Evolutionary conservation across 1,284 basidiomycete genomes (phyloP), one percentile per base, ranked within the genome.

Genomic region (Irpex lacteus): DNA sequence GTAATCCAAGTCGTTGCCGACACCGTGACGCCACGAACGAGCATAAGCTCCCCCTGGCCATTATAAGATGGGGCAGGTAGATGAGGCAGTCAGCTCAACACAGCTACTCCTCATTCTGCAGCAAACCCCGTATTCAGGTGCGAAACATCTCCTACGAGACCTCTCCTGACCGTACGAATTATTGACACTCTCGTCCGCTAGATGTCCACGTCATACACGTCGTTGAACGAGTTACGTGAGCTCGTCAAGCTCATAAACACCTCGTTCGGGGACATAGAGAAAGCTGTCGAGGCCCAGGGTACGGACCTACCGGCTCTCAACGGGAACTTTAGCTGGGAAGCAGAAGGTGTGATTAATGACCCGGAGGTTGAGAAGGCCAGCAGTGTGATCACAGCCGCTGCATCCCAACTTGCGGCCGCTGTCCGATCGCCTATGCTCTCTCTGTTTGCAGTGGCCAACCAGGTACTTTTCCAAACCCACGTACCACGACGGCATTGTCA

Each of bases 401-500:
- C 69, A 11, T 60, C 58, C 2, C 69, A 70, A 61, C 65, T 70
- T 8, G 60, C 67, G 21, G 63, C 62, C 4, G 21, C 68, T 8
- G 68, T 66, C 5, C 65, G 67, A 4, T 49, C 64, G 4, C 67
- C 69, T 15, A 53, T 47, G n/a, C 63, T 66, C 18, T 59, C 63
- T 36, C n/a, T 50, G 32, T 52, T 65, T 49, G 4, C 55, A 6
- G 49, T 55, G 11, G 36, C 61, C 3, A 34, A 47, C 19, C 40
- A 55, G 37, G 61, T 60, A 56, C 11, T 47, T 9, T 44, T 32
- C 18, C 61, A 44, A 9, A 9, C 11, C 13, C 11, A 1, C 40
- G 2, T 2, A 47, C 40, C 2, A 47, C 32, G 32, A 34, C 32
- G 15, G 5, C n/a, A n/a, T 47, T 2, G 40, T 47, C 40, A 13